These are phyloP conservation scores for Phytophthora litchii DNA, from an alignment of 352 stramenopile species.

Conservation along the genomic window DNA sequence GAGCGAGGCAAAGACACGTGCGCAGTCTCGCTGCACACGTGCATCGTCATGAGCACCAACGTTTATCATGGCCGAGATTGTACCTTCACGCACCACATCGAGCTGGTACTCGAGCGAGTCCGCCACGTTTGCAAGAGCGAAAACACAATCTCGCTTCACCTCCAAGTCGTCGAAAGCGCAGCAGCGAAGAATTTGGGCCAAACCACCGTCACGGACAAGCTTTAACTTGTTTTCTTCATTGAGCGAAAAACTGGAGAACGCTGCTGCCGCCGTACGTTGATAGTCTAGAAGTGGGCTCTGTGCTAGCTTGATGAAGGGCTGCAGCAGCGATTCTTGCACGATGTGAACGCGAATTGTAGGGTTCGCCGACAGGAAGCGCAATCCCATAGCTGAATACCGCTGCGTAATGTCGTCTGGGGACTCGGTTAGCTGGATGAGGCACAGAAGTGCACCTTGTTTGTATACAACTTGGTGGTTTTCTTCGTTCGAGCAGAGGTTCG, in stretches of 20 bases:
- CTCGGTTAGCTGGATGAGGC: conserved; percentile 90
- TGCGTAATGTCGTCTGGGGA: conserved; percentile 92
- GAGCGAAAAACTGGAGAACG: conserved; percentile 92
- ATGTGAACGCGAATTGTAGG: conserved; percentile 93
- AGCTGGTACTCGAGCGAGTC: conserved; percentile 91
- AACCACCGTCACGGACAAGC: conserved; percentile 92
- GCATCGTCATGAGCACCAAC: conserved; percentile 84
- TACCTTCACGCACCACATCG: conserved; percentile 90
- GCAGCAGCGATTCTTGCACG: conserved; percentile 89
- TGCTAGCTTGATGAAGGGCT: conserved; percentile 92
- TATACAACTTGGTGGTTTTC: conserved; percentile 94
- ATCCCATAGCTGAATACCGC: conserved; percentile 94
- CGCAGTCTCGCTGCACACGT: conserved; percentile 93
- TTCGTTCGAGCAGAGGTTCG: conserved; percentile 95
- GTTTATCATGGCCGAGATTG: conserved; percentile 78
- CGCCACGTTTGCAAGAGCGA: conserved; percentile 94
- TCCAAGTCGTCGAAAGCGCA: conserved; percentile 92
- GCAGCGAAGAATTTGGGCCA: conserved; percentile 91
- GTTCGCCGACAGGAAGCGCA: conserved; percentile 95
- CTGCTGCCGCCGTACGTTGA: conserved; percentile 92
- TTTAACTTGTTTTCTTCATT: conserved; percentile 95
- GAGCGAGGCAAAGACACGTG: conserved; percentile 92
- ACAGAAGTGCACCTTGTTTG: conserved; percentile 91
- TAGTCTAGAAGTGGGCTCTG: conserved; percentile 91
- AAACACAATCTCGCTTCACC: conserved; percentile 92